These are phyloP conservation scores for Fusarium buharicum DNA, from an alignment of 2,329 filamentous ascomycete species.

Conservation along the genomic window DNA sequence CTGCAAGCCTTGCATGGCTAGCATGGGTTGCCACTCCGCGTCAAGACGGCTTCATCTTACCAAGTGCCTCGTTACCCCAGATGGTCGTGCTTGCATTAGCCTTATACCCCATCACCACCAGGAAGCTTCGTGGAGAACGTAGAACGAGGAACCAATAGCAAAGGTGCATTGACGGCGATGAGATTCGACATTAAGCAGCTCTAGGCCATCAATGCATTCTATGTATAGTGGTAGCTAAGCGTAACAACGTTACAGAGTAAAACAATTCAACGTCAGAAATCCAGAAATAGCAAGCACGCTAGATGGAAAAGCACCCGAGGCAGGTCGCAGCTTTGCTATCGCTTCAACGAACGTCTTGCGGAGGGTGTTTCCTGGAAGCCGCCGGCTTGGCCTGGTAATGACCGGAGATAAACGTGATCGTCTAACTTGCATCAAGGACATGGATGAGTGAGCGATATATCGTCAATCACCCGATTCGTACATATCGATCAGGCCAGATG, in stretches of 20 bases:
- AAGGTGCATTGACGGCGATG: no score
- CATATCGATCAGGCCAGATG: constrained; percentile 13
- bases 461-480: constrained; percentile 2
- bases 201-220: no score
- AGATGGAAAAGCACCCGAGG: constrained; percentile 4
- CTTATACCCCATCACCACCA: not conserved
- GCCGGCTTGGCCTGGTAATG: constrained; percentile 30
- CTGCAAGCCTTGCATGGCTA: not conserved
- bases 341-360: not conserved
- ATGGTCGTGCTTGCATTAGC: constrained; percentile 21
- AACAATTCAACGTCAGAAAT: no score
- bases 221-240: no score
- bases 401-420: constrained; percentile 21
- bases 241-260: no score
- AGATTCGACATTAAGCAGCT: no score
- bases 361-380: constrained; percentile 16
- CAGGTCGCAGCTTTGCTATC: not conserved
- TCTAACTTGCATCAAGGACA: not conserved
- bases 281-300: no score
- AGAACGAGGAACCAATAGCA: no score
- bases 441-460: constrained; percentile 17
- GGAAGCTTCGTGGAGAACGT: constrained; percentile 6
- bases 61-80: constrained; percentile 22
- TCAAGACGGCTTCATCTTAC: not conserved
- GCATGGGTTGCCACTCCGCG: constrained; percentile 1